Base-by-base conservation (phyloP, 192 early-diverging fungal species). In the Endogone sp. region DNA sequence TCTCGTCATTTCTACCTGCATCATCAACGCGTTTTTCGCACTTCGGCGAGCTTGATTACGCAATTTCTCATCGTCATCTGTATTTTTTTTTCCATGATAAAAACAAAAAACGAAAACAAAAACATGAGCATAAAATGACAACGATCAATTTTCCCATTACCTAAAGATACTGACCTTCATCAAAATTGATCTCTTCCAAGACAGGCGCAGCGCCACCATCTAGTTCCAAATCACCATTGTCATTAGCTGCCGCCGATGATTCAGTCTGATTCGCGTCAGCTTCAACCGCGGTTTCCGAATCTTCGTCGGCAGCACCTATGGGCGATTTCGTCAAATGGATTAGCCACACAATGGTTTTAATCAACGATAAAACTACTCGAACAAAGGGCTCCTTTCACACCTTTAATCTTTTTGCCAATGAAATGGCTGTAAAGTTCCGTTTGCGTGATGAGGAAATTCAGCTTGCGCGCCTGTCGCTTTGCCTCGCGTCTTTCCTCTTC, bases 351-450 rank as follows among this genome's bases (percentile, higher is more conserved):
- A n/a, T n/a, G n/a, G n/a, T n/a, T n/a, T n/a, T n/a, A n/a, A n/a
- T n/a, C n/a, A n/a, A n/a, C n/a, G n/a, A n/a, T n/a, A n/a, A n/a
- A n/a, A n/a, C n/a, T n/a, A n/a, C n/a, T n/a, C n/a, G n/a, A n/a
- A n/a, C n/a, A n/a, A n/a, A n/a, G n/a, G n/a, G n/a, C n/a, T n/a
- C n/a, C n/a, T n/a, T n/a, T n/a, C 57, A 68, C 70, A 23, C 70
- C 65, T 23, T 79, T 74, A 58, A 93, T 89, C 73, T 94, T 95
- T 66, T 88, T 88, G 64, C 92, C 93, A 59, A 95, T 88, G 80
- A 96, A 96, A 80, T 95, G 93, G 63, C 90, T 92, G 76, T 93
- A 96, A 9, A 96, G 84, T 67, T 96, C 94, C 0, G 94, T 96
- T 70, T 96, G 94, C 1, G 92, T 89, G 60, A 96, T 93, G 68